Evolutionary conservation across 495 filamentous ascomycete species (phyloP), one percentile per base, ranked within the genome.

Genomic region (Annulohypoxylon moriforme): DNA sequence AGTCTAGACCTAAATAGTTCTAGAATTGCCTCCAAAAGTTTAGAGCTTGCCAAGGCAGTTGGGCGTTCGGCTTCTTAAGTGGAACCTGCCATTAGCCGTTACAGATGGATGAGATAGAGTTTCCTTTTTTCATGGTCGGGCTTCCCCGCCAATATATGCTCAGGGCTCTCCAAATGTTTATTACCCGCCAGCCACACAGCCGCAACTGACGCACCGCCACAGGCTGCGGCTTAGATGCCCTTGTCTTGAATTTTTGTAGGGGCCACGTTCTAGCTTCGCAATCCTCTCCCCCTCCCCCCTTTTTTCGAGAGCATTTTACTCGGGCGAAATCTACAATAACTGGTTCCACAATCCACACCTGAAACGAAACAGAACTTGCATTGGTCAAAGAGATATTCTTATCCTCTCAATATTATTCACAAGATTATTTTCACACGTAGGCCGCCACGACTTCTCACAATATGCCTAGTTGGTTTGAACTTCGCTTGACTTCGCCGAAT

Each of bases 1-100:
- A 31, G 29, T 55, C 56, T 67, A 60, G 33, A 33, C 57, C 57
- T 61, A 20, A 47, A 68, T 34, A 10, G 42, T 47, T 61, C 65
- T 68, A 68, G 57, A 49, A 24, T 57, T 58, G 34, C 38, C 31
- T n/a, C 38, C 18, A 40, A 22, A 40, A 40, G 5, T 36, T 55
- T n/a, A 55, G 20, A 44, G n/a, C 1, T 18, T 44, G n/a, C 38
- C 38, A 42, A 16, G 44, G 47, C 20, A 27, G 47, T 9, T 50
- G 8, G 20, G 6, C 8, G 44, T 47, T 47, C 16, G 44, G n/a
- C 8, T 4, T 24, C 18, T 24, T 18, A 13, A 14, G 50, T 55
- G 50, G 50, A 34, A 33, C 50, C 29, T 34, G 29, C 50, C 50
- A 34, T n/a, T 29, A 55, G 29, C 49, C 13, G 47, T 27, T 50